Evolutionary conservation across 176 grass and related monocot species (phyloP), one percentile per base, ranked within the genome.

Genomic region (Phragmites australis): DNA sequence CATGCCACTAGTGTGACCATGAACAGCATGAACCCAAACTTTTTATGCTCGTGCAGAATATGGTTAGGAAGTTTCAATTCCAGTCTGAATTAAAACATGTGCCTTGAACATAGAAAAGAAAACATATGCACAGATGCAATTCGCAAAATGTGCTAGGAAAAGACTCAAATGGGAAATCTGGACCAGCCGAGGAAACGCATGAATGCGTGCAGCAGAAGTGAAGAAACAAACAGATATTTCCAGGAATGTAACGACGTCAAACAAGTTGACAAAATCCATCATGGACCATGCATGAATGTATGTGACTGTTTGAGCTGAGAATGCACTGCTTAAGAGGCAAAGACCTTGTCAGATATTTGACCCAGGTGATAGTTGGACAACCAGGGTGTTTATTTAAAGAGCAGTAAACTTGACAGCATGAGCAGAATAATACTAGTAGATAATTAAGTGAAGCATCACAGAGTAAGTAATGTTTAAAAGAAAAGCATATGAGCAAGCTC

Each of bases 321-420:
- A 11, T 55, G 66, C 31, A 27, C 55, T 53, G 5, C 42, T 18
- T 48, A 6, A 53, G 43, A 70, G 23, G 58, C 39, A 0, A 65
- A 32, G 47, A 66, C 49, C 77, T 4, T 18, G 69, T 86, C 77
- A 74, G 50, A 81, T 68, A 30, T 51, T 81, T 75, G 84, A 86
- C 68, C 3, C 49, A 66, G 76, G 61, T 16, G 18, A 61, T 67
- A 12, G 59, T 65, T 74, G 58, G 21, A 21, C 15, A 51, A 4
- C 19, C 25, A 65, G 57, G 21, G 19, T 67, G 39, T 42, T 13
- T 29, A 16, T 10, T 56, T 34, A 31, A 46, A 25, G 2, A 67
- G 15, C 39, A 37, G 29, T 70, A 50, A 34, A 4, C 11, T 25
- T 11, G 67, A 58, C 26, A 49, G 67, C 7, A 26, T 8, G 21